A percentile compares a stretch with the other conserved stretches of the same genome.
These are phyloP conservation scores for Pichia inconspicua DNA, from an alignment of 1,139 yeast species.

Conservation along the genomic window DNA sequence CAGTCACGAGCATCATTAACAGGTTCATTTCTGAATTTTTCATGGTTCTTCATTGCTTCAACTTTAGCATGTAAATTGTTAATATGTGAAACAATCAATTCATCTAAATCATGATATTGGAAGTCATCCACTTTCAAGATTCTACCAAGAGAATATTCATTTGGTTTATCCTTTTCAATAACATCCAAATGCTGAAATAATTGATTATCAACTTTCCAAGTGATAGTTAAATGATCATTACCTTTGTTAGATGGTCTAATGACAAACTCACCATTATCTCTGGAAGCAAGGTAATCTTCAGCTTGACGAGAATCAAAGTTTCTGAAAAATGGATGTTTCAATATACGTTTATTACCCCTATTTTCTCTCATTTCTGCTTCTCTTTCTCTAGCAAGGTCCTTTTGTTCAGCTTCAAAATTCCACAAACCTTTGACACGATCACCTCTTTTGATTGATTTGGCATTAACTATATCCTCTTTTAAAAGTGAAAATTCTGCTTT, in stretches of 20 bases:
- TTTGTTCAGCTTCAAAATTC: slow-evolving; percentile 74
- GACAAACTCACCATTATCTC: slow-evolving; percentile 85
- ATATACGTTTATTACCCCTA: slow-evolving; percentile 47
- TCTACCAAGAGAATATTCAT: slow-evolving; percentile 56
- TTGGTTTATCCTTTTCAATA: slow-evolving; percentile 60
- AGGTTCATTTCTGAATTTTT: slow-evolving; percentile 82
- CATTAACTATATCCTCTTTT: slow-evolving; percentile 57
- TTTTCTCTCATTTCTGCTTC: slow-evolving; percentile 40
- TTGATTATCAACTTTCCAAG: slow-evolving; percentile 93
- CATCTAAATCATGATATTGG: slow-evolving; percentile 82
- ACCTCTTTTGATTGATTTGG: slow-evolving; percentile 40
- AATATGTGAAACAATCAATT: slow-evolving; percentile 80
- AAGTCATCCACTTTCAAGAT: slow-evolving; percentile 58
- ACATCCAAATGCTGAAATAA: slow-evolving; percentile 88
- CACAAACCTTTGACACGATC: slow-evolving; percentile 61
- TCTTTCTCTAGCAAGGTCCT: slow-evolving; percentile 41
- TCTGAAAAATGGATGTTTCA: slow-evolving; percentile 88
- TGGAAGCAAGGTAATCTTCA: slow-evolving; percentile 84
- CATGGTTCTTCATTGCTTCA: slow-evolving; percentile 76
- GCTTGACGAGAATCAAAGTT: slow-evolving; percentile 83
- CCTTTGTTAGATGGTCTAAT: slow-evolving; percentile 94
- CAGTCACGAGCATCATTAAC: slow-evolving; percentile 76
- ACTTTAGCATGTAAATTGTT: slow-evolving; percentile 80
- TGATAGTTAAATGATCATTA: slow-evolving; percentile 76
- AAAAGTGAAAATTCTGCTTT: slow-evolving; percentile 67